Evolutionary conservation across 2,329 filamentous ascomycete species (phyloP).

Genomic region (Raffaelea albimanens): DNA sequence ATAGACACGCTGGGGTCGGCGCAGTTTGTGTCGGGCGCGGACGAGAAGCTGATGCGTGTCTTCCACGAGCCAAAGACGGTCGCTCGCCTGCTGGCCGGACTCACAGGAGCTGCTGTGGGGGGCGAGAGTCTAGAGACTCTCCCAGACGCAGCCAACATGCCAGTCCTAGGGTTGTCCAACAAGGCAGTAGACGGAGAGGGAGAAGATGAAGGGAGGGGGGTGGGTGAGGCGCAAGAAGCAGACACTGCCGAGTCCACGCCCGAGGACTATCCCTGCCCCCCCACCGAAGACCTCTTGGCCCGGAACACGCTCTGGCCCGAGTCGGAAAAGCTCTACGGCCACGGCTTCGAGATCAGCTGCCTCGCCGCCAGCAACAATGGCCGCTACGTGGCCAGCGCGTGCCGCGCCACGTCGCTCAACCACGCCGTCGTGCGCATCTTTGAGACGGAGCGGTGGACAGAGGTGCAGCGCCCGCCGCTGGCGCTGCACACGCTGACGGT

Average conservation of each 20-base stretch:
- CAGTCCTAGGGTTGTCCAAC: slow-evolving; percentile 89
- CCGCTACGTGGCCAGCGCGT: slow-evolving; percentile 75
- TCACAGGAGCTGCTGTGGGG: slow-evolving; percentile 24
- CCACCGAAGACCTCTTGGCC: slow-evolving; percentile 80
- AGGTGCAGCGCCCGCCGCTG: slow-evolving; percentile 73
- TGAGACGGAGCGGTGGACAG: slow-evolving; percentile 78
- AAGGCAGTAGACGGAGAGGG: slow-evolving; percentile 61
- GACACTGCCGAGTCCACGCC: slow-evolving; percentile 5
- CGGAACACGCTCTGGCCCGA: slow-evolving; percentile 94
- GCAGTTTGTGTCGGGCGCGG: slow-evolving; percentile 87
- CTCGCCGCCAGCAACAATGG: slow-evolving; percentile 71
- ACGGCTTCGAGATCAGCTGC: slow-evolving; percentile 92
- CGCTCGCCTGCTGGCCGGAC: slow-evolving; percentile 52
- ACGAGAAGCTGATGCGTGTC: slow-evolving; percentile 95
- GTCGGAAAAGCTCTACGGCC: slow-evolving; percentile 91
- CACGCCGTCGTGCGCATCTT: slow-evolving; percentile 92
- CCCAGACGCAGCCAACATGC: slow-evolving; percentile 88
- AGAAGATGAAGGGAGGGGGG: neutral
- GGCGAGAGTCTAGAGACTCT: slow-evolving; percentile 34
- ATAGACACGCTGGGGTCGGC: slow-evolving; percentile 64
- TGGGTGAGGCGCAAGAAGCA: too few species aligned
- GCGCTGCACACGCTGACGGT: slow-evolving; percentile 81
- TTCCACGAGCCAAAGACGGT: slow-evolving; percentile 84
- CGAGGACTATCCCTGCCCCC: slow-evolving; percentile 45
- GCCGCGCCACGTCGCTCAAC: slow-evolving; percentile 83